Evolutionary conservation across 495 filamentous ascomycete species (phyloP), one percentile per base, ranked within the genome.

Genomic region (Aspergillus leporis): DNA sequence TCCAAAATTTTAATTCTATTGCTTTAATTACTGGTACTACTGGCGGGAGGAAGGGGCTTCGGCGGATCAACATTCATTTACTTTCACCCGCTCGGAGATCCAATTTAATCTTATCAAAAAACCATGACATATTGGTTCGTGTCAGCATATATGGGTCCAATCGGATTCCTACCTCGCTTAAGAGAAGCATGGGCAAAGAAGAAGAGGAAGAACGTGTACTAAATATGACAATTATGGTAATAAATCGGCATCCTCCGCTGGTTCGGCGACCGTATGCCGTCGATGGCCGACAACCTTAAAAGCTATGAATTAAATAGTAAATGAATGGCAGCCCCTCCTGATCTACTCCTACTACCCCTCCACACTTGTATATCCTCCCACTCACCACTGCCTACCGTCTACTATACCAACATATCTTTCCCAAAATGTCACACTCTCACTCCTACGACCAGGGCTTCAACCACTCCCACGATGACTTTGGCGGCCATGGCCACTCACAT

Each of bases 401-500:
- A 41, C 38, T 21, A 22, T 10, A 19, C 23, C 19, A 47, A 2
- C 18, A 47, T 21, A 7, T 4, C 8, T 1, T 4, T 2, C 19
- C 38, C 13, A 59, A 47, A 43, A 78, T 78, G 75, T 66, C 75
- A 16, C 77, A 79, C 66, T 73, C 77, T 40, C 89, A 92, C 73
- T 81, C 83, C 38, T 82, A 87, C 67, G 79, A 80, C 58, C 65
- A 63, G 32, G 75, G 74, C 61, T 59, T 77, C 48, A 67, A 72
- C 56, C 87, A 89, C 62, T 81, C 83, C 43, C 87, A 90, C 69
- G 85, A 83, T 51, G 84, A 83, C 68, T 80, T 84, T 56, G 84
- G 82, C 55, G 91, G 94, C 66, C 94, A 98, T 72, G 93, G 94
- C 64, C 94, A 98, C 80, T 87, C 85, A 3, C 94, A 98, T 73